These are phyloP conservation scores for Kluyveromyces aestuarii DNA, from an alignment of 805 yeast species.

Conservation along the genomic window DNA sequence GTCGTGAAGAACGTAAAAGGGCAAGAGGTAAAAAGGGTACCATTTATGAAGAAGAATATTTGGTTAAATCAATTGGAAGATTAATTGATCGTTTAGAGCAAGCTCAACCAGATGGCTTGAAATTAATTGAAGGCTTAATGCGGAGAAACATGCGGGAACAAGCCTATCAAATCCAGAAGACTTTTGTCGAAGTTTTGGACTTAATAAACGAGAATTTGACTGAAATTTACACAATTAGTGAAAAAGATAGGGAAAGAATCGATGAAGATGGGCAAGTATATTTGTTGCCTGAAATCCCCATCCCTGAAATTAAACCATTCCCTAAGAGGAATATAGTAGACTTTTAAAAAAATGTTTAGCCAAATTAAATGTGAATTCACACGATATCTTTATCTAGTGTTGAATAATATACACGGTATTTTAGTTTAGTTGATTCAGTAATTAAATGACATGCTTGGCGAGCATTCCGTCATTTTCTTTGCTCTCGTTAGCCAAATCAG, in stretches of 20 bases:
- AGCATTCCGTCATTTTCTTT: not conserved
- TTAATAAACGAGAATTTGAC: conserved; percentile 50
- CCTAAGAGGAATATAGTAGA: conserved; percentile 51
- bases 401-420: not conserved
- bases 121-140: conserved; percentile 64
- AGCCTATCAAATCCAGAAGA: conserved; percentile 71
- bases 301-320: conserved; percentile 57
- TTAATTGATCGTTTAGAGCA: conserved; percentile 70
- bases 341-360: conserved; percentile 29
- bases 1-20: conserved; percentile 90
- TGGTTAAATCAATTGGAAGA: conserved; percentile 81
- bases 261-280: conserved; percentile 85
- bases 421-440: conserved; percentile 5
- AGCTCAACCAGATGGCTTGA: conserved; percentile 65
- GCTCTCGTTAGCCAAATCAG: not conserved
- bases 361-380: not conserved
- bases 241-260: conserved; percentile 77
- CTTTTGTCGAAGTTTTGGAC: conserved; percentile 46
- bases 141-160: conserved; percentile 68
- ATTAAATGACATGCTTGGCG: too few species aligned
- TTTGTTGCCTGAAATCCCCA: conserved; percentile 64
- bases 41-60: conserved; percentile 92
- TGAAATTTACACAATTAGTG: conserved; percentile 77
- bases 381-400: not conserved
- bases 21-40: conserved; percentile 98